A percentile compares a stretch with the other conserved stretches of the same genome.
Conservation (phyloP, 2,329 filamentous ascomycete species). For the Furcasterigmium sp. region DNA sequence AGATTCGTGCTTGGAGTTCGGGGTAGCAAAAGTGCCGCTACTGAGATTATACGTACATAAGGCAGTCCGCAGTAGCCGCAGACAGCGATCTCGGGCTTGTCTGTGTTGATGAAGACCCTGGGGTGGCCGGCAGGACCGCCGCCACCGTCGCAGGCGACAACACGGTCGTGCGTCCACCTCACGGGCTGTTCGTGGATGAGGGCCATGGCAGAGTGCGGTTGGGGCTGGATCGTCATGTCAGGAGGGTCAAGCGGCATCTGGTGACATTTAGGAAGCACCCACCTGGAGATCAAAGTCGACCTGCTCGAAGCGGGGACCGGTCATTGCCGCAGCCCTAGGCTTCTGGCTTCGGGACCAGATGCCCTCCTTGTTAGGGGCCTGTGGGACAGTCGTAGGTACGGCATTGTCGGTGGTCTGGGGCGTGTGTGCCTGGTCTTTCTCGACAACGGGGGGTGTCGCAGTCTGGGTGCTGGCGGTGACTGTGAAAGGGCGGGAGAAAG, state of each 20-base stretch:
- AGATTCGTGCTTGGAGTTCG: neutral
- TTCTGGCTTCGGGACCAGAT: conserved; percentile 87
- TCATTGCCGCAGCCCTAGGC: conserved; percentile 78
- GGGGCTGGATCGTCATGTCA: conserved; percentile 57
- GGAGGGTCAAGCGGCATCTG: neutral
- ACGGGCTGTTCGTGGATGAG: conserved; percentile 96
- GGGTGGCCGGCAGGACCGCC: conserved; percentile 89
- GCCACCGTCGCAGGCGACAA: conserved; percentile 87
- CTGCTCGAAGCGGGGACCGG: conserved; percentile 93
- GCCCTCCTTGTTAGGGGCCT: conserved; percentile 79
- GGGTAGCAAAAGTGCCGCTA: neutral
- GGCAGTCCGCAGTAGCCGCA: conserved; percentile 94
- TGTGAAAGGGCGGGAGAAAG: conserved; percentile 41
- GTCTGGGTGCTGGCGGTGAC: conserved; percentile 27
- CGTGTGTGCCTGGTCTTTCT: conserved; percentile 32
- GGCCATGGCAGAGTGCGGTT: conserved; percentile 84
- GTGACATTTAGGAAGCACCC: conserved; percentile 21
- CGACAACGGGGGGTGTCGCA: conserved; percentile 35
- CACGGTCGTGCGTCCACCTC: conserved; percentile 76
- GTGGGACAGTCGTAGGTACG: conserved; percentile 48
- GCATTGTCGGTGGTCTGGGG: conserved; percentile 38
- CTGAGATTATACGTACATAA: conserved; percentile 59
- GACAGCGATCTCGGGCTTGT: conserved; percentile 87
- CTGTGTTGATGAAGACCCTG: conserved; percentile 92
- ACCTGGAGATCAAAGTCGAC: conserved; percentile 92